Conservation (phyloP, 345 rosid genomes). For the Microthlaspi erraticum region DNA sequence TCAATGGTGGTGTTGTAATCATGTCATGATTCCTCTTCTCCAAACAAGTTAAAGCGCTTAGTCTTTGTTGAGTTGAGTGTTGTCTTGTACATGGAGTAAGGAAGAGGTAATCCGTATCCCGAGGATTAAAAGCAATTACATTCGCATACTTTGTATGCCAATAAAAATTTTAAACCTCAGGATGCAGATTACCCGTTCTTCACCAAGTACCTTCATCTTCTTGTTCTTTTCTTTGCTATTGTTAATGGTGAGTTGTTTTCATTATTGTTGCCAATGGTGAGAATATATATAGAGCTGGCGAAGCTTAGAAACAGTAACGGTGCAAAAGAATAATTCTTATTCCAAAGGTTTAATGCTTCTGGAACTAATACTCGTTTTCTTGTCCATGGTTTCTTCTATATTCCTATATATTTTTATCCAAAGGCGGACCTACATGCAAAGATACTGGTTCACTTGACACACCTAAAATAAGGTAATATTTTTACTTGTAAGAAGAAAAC, state of each 20-base stretch:
- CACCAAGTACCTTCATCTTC: slow-evolving; percentile 23
- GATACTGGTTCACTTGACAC: too few species aligned
- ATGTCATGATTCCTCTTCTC: slow-evolving; percentile 13
- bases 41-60: not conserved
- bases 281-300: slow-evolving; percentile 16
- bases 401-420: slow-evolving; percentile 16
- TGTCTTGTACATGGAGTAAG: slow-evolving; percentile 14
- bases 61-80: not conserved
- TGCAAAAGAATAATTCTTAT: slow-evolving; percentile 44
- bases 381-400: slow-evolving; percentile 34
- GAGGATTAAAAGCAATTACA: slow-evolving; percentile 35
- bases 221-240: not conserved
- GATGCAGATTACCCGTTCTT: slow-evolving; percentile 47
- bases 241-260: slow-evolving; percentile 4
- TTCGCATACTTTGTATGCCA: not conserved
- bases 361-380: slow-evolving; percentile 40
- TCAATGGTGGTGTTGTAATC: not conserved
- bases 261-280: slow-evolving; percentile 14
- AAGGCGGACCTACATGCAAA: too few species aligned
- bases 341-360: slow-evolving; percentile 45
- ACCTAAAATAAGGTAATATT: too few species aligned
- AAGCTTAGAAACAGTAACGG: slow-evolving; percentile 31
- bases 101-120: slow-evolving; percentile 47
- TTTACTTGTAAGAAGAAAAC: too few species aligned
- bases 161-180: slow-evolving; percentile 42